These are phyloP conservation scores for Trypanosoma lewisi DNA, from an alignment of 208 protist genomes.

Conservation along the genomic window DNA sequence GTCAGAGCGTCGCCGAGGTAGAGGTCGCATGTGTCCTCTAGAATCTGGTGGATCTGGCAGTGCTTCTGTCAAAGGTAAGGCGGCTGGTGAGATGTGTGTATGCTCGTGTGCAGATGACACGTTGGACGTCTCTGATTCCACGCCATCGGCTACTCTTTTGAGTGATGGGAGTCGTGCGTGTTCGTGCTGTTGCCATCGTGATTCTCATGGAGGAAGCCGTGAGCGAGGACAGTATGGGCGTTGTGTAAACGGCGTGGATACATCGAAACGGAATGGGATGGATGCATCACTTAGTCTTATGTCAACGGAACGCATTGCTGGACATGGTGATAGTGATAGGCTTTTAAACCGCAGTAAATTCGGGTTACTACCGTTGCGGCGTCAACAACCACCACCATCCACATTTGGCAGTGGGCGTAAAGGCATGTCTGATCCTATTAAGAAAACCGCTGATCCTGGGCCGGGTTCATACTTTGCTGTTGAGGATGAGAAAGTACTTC, in stretches of 20 bases:
- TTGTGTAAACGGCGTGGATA: background rate
- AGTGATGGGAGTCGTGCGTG: background rate
- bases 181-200: background rate
- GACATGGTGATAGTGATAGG: background rate
- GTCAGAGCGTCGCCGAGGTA: background rate
- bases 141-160: background rate
- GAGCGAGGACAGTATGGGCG: background rate
- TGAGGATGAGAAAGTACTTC: background rate
- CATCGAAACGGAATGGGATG: background rate
- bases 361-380: background rate
- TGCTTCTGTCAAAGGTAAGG: background rate
- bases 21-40: no score
- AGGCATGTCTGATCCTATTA: conserved; percentile 24
- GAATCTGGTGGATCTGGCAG: background rate
- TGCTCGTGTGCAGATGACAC: background rate
- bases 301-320: background rate
- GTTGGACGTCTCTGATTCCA: background rate
- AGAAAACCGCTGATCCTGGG: conserved; percentile 18
- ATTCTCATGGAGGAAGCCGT: background rate
- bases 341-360: background rate
- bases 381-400: conserved; percentile 4
- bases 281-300: background rate
- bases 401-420: conserved; percentile 32
- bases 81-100: background rate
- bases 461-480: conserved; percentile 27